These are phyloP conservation scores for Candida pseudoviswanathii DNA, from an alignment of 1,139 yeast species.

Conservation along the genomic window DNA sequence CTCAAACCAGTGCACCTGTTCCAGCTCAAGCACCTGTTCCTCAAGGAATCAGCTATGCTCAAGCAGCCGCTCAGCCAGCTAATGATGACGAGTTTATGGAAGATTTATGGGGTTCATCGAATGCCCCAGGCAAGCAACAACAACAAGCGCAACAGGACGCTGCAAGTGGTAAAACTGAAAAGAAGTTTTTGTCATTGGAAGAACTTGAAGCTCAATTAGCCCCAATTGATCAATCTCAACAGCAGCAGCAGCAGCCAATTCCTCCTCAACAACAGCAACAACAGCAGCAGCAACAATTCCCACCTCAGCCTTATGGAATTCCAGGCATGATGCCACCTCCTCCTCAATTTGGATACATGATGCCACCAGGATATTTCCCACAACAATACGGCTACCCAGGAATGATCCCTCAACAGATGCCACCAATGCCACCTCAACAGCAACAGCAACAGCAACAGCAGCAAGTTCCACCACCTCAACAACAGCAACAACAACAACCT, in stretches of 20 bases:
- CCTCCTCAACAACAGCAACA: no score
- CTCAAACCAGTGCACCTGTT: conserved; percentile 8
- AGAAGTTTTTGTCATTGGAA: conserved; percentile 64
- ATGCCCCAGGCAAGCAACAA: conserved; percentile 27
- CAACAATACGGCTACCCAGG: conserved; percentile 42
- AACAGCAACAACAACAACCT: conserved; percentile 14
- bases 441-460: conserved; percentile 20
- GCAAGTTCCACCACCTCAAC: conserved; percentile 18
- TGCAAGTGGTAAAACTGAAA: conserved; percentile 23
- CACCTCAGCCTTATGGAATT: conserved; percentile 34
- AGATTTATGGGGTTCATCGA: conserved; percentile 50
- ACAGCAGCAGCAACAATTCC: conserved; percentile 25
- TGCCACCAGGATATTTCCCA: conserved; percentile 45
- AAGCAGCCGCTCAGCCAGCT: conserved; percentile 45
- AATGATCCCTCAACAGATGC: conserved; percentile 30
- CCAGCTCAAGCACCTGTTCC: conserved; percentile 23
- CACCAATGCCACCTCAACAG: conserved; percentile 24
- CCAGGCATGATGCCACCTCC: conserved; percentile 44
- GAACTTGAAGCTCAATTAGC: conserved; percentile 78
- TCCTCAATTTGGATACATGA: conserved; percentile 42
- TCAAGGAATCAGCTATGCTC: conserved; percentile 58
- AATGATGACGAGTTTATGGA: conserved; percentile 54
- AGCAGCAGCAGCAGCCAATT: conserved; percentile 20
- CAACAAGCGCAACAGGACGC: conserved; percentile 18
- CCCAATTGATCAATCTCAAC: conserved; percentile 40